Percentiles rank a stretch among this genome's conserved stretches.
Conservation (phyloP, 1,139 yeast species). For the Candida glucosophila region DNA sequence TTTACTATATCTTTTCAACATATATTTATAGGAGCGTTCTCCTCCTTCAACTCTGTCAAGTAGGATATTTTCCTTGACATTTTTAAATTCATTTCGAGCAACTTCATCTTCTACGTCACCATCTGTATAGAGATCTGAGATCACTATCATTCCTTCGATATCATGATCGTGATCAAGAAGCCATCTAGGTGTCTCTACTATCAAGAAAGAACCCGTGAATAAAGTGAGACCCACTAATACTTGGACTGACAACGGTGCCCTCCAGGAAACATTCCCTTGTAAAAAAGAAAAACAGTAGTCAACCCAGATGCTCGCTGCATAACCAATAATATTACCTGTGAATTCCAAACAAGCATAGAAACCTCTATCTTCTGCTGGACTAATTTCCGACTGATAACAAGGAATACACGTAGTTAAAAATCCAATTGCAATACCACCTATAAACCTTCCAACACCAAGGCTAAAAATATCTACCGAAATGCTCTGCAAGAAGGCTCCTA, state of each 20-base stretch:
- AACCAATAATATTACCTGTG: conserved; percentile 85
- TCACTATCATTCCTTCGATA: conserved; percentile 63
- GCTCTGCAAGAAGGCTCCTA: conserved; percentile 77
- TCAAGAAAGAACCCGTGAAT: conserved; percentile 62
- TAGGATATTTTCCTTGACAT: conserved; percentile 39
- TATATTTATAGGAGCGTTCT: conserved; percentile 55
- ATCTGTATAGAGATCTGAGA: conserved; percentile 37
- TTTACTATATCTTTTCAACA: conserved; percentile 54
- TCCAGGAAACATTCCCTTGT: conserved; percentile 53
- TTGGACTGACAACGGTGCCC: conserved; percentile 72
- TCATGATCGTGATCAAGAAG: conserved; percentile 80
- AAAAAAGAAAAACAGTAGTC: conserved; percentile 73
- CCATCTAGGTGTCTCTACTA: conserved; percentile 90
- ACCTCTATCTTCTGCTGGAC: conserved; percentile 86
- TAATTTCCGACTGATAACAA: conserved; percentile 83
- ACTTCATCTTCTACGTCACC: conserved; percentile 49
- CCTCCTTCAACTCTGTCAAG: conserved; percentile 70
- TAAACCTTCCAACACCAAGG: conserved; percentile 65
- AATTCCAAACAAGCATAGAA: conserved; percentile 86
- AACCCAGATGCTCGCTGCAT: conserved; percentile 83
- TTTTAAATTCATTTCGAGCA: conserved; percentile 49
- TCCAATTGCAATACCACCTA: conserved; percentile 86
- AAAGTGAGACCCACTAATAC: conserved; percentile 65
- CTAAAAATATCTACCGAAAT: conserved; percentile 30
- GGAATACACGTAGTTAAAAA: conserved; percentile 92